A percentile compares a stretch with the other conserved stretches of the same genome.
Conservation (phyloP, 352 stramenopile genomes). For the Phytopythium helicoides region DNA sequence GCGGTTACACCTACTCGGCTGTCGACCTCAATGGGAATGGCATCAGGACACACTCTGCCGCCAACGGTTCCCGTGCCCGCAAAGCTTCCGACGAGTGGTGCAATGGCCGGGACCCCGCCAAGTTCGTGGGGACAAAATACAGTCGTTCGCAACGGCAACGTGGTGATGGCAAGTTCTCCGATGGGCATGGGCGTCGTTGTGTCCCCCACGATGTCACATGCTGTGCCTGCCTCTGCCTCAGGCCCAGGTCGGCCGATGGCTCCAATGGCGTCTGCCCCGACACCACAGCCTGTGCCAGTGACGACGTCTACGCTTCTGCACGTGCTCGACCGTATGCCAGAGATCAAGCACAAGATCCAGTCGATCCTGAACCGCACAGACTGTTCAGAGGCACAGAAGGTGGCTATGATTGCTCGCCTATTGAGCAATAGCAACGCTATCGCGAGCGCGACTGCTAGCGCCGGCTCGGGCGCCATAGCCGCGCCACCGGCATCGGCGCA, state of each 20-base stretch:
- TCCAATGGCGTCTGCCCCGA: conserved; percentile 1
- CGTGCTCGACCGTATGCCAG: conserved; percentile 82
- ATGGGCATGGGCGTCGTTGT: conserved; percentile 10
- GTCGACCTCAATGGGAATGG: conserved; percentile 7
- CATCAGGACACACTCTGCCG: conserved; percentile 7
- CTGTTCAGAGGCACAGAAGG: conserved; percentile 86
- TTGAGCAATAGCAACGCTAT: conserved; percentile 86
- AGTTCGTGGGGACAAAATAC: conserved; percentile 1
- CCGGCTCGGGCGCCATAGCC: background rate
- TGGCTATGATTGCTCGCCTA: conserved; percentile 83
- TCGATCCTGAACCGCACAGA: conserved; percentile 80
- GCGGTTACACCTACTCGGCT: background rate
- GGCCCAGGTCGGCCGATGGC: conserved; percentile 2
- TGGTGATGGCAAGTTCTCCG: conserved; percentile 6
- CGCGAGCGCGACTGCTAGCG: conserved; percentile 33
- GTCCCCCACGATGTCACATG: background rate
- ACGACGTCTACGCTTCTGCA: conserved; percentile 78
- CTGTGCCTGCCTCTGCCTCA: background rate
- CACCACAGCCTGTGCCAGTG: conserved; percentile 49
- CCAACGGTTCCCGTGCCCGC: conserved; percentile 5
- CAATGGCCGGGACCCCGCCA: background rate
- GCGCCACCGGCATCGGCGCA: background rate
- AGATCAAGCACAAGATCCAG: conserved; percentile 91
- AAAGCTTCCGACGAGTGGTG: conserved; percentile 10
- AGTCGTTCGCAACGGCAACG: conserved; percentile 1